phyloP scores from a whole-genome alignment of 2,329 filamentous ascomycete genomes.

The Fusarium paranaense region DNA sequence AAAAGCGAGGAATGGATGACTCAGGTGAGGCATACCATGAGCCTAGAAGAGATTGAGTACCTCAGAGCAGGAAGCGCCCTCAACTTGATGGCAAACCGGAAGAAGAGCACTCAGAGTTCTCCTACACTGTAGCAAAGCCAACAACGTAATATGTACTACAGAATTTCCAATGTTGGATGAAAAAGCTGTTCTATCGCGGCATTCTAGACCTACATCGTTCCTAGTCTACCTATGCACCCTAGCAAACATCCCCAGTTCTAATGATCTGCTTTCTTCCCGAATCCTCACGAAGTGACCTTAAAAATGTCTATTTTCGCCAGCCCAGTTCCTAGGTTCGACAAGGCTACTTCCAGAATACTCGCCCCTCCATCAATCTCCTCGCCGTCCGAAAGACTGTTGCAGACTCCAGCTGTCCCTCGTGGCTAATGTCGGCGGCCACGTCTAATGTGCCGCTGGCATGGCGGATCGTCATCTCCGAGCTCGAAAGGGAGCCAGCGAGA shows the following conservation, averaged over 20 bases:
- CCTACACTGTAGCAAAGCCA: neutral
- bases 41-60: neutral
- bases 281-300: no score
- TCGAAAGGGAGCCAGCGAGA: neutral
- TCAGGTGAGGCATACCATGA: neutral
- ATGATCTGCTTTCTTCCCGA: no score
- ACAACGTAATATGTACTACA: neutral
- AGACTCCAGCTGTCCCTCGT: slow-evolving; percentile 47
- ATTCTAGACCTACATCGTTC: no score
- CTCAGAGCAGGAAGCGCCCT: neutral
- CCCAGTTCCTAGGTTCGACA: neutral
- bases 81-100: neutral
- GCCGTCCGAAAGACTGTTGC: slow-evolving; percentile 61
- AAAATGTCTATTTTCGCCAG: no score
- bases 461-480: neutral
- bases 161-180: neutral
- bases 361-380: slow-evolving; percentile 59
- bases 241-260: no score
- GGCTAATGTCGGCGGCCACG: slow-evolving; percentile 46
- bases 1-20: neutral
- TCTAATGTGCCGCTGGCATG: neutral
- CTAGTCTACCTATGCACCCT: no score
- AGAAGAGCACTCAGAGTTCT: neutral
- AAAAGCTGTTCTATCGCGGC: neutral
- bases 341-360: slow-evolving; percentile 46